Base-by-base conservation (phyloP, 2,329 filamentous ascomycete genomes). In the Beauveria sp. region DNA sequence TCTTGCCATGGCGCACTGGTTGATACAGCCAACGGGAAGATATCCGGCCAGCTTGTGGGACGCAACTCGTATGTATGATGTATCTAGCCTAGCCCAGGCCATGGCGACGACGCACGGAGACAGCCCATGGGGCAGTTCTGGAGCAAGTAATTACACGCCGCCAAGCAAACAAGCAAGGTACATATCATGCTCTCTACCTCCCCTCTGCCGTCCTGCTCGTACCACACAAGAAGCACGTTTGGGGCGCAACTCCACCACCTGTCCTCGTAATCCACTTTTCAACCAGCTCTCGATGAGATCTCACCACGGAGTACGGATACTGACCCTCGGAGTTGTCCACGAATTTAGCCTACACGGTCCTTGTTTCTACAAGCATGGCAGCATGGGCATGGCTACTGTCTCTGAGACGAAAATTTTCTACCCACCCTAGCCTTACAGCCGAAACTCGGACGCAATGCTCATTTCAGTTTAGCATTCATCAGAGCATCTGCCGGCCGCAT, bases 11-110 rank as follows among this genome's bases (percentile, higher is more conserved):
- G 38, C 18, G 49, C 57, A 34, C 34, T 26, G n/a, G 34, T 60
- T 46, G 38, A 43, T 46, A 12, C 45, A 24, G 46, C 60, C 60
- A 62, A 62, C 60, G 53, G 60, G 60, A 62, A 62, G 60, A 62
- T 62, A 62, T 28, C 60, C 60, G 60, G 60, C 38, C 57, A 45
- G 18, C 12, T 42, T 49, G 60, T 62, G 60, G 60, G 52, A 62
- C 53, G 40, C 49, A 48, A 22, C 50, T 53, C 50, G 34, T 38
- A 16, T 26, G 45, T 55, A 51, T 50, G 16, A 16, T 26, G 45
- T 55, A 51, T 50, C 52, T 28, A 50, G 52, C 52, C 20, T 38
- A 38, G 34, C 34, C 52, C 53, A 61, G 53, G 38, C 60, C 38
- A 26, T 45, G 38, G 48, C 34, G 49, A 40, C 38, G 18, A 22